Evolutionary conservation across 164 flowering plant genomes (phyloP).

Genomic region (Pachysandra terminalis): DNA sequence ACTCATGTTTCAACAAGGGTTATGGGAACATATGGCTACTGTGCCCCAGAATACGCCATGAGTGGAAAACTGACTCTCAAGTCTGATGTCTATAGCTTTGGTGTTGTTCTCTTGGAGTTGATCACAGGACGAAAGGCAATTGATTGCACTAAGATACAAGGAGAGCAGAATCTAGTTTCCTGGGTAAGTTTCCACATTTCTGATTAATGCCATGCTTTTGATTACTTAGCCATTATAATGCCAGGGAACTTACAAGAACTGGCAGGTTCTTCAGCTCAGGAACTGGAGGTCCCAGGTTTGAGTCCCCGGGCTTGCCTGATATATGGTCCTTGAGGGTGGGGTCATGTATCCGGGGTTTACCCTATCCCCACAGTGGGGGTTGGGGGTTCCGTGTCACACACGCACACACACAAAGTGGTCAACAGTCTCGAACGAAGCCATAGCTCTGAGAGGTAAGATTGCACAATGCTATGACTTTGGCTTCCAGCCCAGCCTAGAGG

Average conservation of each 20-base stretch:
- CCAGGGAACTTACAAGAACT: background rate
- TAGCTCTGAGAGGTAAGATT: background rate
- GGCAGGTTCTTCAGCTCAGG: too few species aligned
- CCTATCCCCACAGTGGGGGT: too few species aligned
- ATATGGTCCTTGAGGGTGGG: too few species aligned
- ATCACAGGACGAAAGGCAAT: constrained; percentile 70
- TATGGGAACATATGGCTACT: constrained; percentile 87
- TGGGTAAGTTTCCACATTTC: constrained; percentile 53
- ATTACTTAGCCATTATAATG: background rate
- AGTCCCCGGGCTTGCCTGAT: too few species aligned
- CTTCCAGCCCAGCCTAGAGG: background rate
- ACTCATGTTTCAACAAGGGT: constrained; percentile 86
- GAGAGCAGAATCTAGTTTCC: constrained; percentile 58
- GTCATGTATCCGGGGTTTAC: too few species aligned
- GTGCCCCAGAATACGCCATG: constrained; percentile 91
- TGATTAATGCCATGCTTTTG: background rate
- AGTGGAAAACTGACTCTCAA: constrained; percentile 74
- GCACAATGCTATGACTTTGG: background rate
- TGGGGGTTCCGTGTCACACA: too few species aligned
- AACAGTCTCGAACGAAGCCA: background rate
- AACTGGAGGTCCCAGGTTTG: too few species aligned
- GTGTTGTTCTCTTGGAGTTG: constrained; percentile 74
- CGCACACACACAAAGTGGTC: background rate
- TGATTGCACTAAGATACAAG: constrained; percentile 37
- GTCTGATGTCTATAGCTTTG: constrained; percentile 85